phyloP scores from a whole-genome alignment of 129 eudicot genomes.

The Lactuca saligna region DNA sequence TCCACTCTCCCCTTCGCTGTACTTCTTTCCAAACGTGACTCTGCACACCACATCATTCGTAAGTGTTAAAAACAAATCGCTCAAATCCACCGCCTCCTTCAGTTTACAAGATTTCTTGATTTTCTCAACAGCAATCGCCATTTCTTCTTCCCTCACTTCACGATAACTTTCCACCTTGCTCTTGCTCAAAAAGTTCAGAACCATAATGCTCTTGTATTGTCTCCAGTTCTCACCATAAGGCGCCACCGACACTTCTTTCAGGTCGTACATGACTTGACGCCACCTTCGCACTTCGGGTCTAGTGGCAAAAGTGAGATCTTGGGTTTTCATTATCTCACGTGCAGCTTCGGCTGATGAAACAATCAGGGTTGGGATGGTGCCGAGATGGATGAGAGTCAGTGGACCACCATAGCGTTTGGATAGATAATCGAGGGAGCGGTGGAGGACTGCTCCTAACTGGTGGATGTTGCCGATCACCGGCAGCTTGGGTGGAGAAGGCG shows the following conservation, averaged over 20 bases:
- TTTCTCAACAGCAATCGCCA: constrained; percentile 29
- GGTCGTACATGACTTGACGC: constrained; percentile 36
- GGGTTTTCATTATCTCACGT: constrained; percentile 56
- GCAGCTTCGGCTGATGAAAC: constrained; percentile 62
- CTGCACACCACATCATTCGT: constrained; percentile 49
- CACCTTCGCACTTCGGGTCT: constrained; percentile 32
- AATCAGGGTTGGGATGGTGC: constrained; percentile 45
- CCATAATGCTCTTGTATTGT: constrained; percentile 48
- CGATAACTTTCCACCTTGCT: constrained; percentile 41
- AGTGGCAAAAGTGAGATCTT: constrained; percentile 50
- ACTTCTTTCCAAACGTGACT: constrained; percentile 60
- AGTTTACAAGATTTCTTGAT: not conserved
- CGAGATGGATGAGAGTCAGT: constrained; percentile 55
- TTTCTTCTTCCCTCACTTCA: constrained; percentile 45
- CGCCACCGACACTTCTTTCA: constrained; percentile 41
- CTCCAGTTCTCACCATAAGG: constrained; percentile 81
- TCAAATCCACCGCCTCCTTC: constrained; percentile 33
- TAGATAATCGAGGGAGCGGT: constrained; percentile 46
- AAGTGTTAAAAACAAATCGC: constrained; percentile 33
- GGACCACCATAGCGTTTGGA: constrained; percentile 47
- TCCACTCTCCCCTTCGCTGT: constrained; percentile 35
- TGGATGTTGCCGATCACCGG: constrained; percentile 73
- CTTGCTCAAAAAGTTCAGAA: constrained; percentile 49
- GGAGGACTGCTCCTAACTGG: constrained; percentile 44
- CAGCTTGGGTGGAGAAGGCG: constrained; percentile 71